Percentiles rank a stretch among this genome's conserved stretches.
Evolutionary conservation across 225 moss, liverwort and hornwort species (phyloP).

Genomic region (Bryoerythrophyllum caledonicum): DNA sequence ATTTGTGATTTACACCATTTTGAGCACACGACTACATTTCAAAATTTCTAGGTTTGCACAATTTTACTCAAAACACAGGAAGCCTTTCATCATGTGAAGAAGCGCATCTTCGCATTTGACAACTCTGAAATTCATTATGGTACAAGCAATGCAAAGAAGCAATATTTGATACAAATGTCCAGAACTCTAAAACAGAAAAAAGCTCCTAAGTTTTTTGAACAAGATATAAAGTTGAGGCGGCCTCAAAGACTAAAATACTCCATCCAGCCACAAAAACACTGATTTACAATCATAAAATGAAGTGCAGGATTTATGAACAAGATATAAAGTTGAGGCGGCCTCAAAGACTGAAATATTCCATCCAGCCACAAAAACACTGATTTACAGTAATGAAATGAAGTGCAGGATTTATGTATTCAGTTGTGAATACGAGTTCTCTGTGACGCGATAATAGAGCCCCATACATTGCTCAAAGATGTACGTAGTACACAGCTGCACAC

Average conservation of each 20-base stretch:
- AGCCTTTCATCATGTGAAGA: neutral
- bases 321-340: neutral
- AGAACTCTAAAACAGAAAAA: neutral
- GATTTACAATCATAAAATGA: neutral
- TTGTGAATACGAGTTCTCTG: slow-evolving; percentile 74
- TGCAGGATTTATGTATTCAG: slow-evolving; percentile 42
- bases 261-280: neutral
- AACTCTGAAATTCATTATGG: neutral
- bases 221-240: neutral
- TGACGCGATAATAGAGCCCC: slow-evolving; percentile 65
- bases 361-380: neutral
- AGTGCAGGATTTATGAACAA: neutral
- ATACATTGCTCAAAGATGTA: slow-evolving; percentile 41
- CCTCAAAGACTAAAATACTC: neutral
- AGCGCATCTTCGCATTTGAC: neutral
- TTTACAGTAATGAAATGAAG: neutral
- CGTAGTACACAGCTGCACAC: slow-evolving; percentile 37
- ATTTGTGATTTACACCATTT: too few species aligned
- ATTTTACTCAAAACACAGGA: too few species aligned
- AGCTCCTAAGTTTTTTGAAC: neutral
- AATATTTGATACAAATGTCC: neutral
- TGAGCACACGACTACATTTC: too few species aligned
- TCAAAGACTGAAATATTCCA: neutral
- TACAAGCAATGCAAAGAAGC: neutral
- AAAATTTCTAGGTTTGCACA: too few species aligned